Percentiles rank a stretch among this genome's conserved stretches.
Conservation (phyloP, 1,284 basidiomycete species). For the Fomes fomentarius region DNA sequence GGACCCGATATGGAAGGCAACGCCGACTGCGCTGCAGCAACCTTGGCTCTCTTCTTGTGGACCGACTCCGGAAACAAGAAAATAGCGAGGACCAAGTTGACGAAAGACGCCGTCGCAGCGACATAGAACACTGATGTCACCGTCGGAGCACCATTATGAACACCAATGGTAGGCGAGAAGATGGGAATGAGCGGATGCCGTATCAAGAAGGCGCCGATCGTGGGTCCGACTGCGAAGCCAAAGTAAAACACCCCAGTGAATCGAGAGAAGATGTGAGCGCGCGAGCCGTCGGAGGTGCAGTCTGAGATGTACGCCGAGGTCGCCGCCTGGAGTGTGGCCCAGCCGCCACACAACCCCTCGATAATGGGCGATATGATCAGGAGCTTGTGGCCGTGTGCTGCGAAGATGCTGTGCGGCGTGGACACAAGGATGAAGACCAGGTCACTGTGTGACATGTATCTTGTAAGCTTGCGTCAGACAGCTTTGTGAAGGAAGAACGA, state of each 20-base stretch:
- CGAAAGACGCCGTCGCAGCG: slow-evolving; percentile 47
- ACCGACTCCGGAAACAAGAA: slow-evolving; percentile 70
- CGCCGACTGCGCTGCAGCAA: slow-evolving; percentile 31
- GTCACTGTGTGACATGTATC: slow-evolving; percentile 56
- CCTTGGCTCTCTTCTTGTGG: slow-evolving; percentile 45
- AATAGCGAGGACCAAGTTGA: slow-evolving; percentile 55
- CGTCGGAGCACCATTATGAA: slow-evolving; percentile 32
- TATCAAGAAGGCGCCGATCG: slow-evolving; percentile 75
- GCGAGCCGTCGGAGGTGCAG: slow-evolving; percentile 83
- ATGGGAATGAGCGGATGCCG: slow-evolving; percentile 50
- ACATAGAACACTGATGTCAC: slow-evolving; percentile 66
- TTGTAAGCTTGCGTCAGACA: neutral
- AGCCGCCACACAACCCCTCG: slow-evolving; percentile 88
- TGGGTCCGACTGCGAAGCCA: slow-evolving; percentile 76
- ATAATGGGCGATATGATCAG: slow-evolving; percentile 82
- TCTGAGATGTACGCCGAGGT: slow-evolving; percentile 87
- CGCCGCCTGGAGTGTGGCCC: slow-evolving; percentile 78
- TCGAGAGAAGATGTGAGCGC: slow-evolving; percentile 80
- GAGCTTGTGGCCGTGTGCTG: slow-evolving; percentile 70
- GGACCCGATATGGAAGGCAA: slow-evolving; percentile 30
- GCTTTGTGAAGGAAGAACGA: slow-evolving; percentile 32
- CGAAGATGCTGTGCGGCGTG: slow-evolving; percentile 64
- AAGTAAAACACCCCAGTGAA: slow-evolving; percentile 73
- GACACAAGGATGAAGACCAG: slow-evolving; percentile 79
- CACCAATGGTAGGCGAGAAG: slow-evolving; percentile 29